phyloP scores from a whole-genome alignment of 2,329 filamentous ascomycete species.

The Colletotrichum cordylinicola region DNA sequence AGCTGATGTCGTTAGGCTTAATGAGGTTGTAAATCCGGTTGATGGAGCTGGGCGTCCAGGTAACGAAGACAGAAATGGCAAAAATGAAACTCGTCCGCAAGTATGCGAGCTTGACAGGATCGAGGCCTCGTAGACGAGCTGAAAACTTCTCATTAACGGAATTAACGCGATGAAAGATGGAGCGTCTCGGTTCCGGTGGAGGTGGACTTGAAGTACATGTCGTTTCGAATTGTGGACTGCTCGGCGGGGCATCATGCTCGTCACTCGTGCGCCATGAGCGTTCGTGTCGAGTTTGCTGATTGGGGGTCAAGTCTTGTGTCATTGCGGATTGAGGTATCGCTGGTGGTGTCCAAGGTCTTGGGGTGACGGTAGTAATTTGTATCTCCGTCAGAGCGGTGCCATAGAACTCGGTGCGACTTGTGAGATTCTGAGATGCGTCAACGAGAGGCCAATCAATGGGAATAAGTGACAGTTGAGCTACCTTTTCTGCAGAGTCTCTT shows the following conservation, averaged over 20 bases:
- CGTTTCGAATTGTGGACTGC: slow-evolving; percentile 28
- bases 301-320: not conserved
- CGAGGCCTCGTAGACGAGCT: slow-evolving; percentile 45
- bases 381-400: slow-evolving; percentile 62
- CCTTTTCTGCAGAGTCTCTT: slow-evolving; percentile 38
- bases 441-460: not conserved
- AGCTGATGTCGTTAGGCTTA: slow-evolving; percentile 58
- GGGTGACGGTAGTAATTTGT: slow-evolving; percentile 41
- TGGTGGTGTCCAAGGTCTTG: slow-evolving; percentile 14
- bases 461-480: slow-evolving; percentile 22
- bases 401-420: slow-evolving; percentile 37
- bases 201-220: slow-evolving; percentile 28
- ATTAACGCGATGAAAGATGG: slow-evolving; percentile 19
- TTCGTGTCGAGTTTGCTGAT: not conserved
- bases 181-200: slow-evolving; percentile 4
- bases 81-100: slow-evolving; percentile 67
- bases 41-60: slow-evolving; percentile 71
- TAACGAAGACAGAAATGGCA: slow-evolving; percentile 64
- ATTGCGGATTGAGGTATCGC: slow-evolving; percentile 20
- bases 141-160: slow-evolving; percentile 30
- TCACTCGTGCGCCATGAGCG: slow-evolving; percentile 20
- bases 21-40: slow-evolving; percentile 76
- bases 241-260: not conserved
- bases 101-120: slow-evolving; percentile 66
- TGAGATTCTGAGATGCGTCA: slow-evolving; percentile 25